Evolutionary conservation across 371 early-diverging fungal species (phyloP), one percentile per base, ranked within the genome.

Genomic region (Rhizomucor pusillus): DNA sequence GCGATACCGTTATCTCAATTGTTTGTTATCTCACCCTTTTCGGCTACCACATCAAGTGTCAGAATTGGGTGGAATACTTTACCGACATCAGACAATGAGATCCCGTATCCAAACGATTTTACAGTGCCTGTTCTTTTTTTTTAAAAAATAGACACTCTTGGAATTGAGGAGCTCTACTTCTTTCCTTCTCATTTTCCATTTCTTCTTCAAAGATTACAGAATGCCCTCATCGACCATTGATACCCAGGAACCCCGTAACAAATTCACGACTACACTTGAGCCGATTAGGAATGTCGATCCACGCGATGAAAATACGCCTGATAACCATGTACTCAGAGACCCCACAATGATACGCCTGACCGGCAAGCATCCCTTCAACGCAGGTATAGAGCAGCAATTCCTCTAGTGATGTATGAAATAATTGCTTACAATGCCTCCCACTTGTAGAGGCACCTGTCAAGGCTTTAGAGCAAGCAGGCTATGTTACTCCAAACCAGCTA

Each of bases 311-410:
- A 62, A 67, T 19, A 80, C 81, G 12, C 81, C 79, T 25, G 82
- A 81, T 61, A 52, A 56, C 19, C 69, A 66, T 64, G 66, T 81
- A 25, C 41, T 64, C 13, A 64, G 84, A 47, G 71, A 82, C 49
- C 60, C 80, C 19, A 47, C 60, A 18, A 62, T 81, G 47, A 63
- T 73, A 33, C 65, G 81, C 29, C 62, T 81, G 1, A 77, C 77
- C 33, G 82, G 82, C 35, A 75, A 73, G 34, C 82, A 81, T 53
- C 82, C 84, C 14, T 82, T 84, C 55, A 84, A 84, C 60, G 73
- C 78, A 37, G 85, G 69, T 66, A 66, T 7, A 36, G 0, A 24
- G 16, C 24, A n/a, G 12, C 9, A 35, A 20, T 14, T 51, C 14
- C n/a, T 22, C 9, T n/a, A 20, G 18, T 34, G n/a, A 33, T 18